Percentiles rank a stretch among this genome's conserved stretches.
Evolutionary conservation across 2,329 filamentous ascomycete species (phyloP).

Genomic region (Aspergillus sojae): DNA sequence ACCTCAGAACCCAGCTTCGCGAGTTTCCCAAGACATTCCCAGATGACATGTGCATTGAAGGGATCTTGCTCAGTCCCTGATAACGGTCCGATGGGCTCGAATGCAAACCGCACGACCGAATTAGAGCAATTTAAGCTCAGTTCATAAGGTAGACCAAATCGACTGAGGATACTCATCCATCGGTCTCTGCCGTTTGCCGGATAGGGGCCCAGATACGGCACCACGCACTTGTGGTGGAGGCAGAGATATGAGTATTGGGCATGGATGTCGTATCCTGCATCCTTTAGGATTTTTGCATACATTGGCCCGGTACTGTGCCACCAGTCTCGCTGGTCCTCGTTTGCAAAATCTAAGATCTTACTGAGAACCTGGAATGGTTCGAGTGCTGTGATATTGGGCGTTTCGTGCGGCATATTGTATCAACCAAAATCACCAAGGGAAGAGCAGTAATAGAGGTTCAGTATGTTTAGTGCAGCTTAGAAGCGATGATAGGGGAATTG

Average conservation of each 20-base stretch:
- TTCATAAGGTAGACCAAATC: conserved; percentile 4
- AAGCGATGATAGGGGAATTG: not conserved
- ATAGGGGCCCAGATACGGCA: conserved; percentile 22
- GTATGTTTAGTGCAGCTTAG: not conserved
- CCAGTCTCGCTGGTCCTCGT: conserved; percentile 20
- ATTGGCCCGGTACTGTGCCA: conserved; percentile 25
- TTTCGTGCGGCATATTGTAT: not conserved
- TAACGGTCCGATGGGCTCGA: not conserved
- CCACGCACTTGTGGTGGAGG: conserved; percentile 18
- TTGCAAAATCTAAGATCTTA: conserved; percentile 1
- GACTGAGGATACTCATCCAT: conserved; percentile 8
- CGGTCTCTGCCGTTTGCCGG: conserved; percentile 1
- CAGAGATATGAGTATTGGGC: conserved; percentile 20
- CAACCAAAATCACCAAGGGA: not conserved
- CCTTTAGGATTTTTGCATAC: conserved; percentile 17
- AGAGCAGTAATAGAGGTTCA: not conserved
- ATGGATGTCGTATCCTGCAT: conserved; percentile 19
- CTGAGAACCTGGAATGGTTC: conserved; percentile 1
- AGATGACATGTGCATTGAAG: conserved; percentile 7
- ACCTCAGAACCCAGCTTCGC: not conserved
- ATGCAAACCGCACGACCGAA: conserved; percentile 3
- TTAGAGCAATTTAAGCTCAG: conserved; percentile 12
- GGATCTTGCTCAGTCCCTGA: conserved; percentile 2
- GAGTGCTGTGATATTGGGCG: not conserved
- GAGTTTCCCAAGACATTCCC: not conserved